Base-by-base conservation (phyloP, 2,329 filamentous ascomycete species). In the Dothistroma pini region DNA sequence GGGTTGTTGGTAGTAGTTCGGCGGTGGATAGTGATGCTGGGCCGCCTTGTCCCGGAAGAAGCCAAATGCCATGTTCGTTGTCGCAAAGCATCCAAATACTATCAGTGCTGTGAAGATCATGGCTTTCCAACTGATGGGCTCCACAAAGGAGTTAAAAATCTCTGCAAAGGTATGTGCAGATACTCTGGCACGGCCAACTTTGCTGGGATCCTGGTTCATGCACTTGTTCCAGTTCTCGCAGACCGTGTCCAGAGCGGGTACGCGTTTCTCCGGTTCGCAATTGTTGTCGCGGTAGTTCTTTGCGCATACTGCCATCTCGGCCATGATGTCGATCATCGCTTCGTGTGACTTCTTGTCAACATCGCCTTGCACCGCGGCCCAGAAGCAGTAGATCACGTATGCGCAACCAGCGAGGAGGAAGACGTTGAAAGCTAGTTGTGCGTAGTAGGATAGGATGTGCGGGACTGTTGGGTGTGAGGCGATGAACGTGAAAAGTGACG, bases 121-220 rank as follows among this genome's bases (percentile, higher is more conserved):
- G 11, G 86, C 84, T 76, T 97, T 97, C 76, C 91, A 89, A 65
- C 89, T 91, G 75, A 97, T 93, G 6, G 90, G 87, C 69, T 96
- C 91, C 4, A 96, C 88, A 74, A 97, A 97, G 70, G 89, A 89
- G 74, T 97, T 97, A 75, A 97, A 88, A 47, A 99, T 96, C 71
- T 91, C 86, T 0, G 93, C 93, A 72, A 97, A 89, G 29, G 93
- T 95, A 71, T 90, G 89, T 5, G 91, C 93, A 19, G 89, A 91
- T 44, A 96, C 86, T 70, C 88, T 89, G 48, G 93, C 89, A 41
- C 88, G 83, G 67, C 90, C 92, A 59, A 96, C 86, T 59, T 86
- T 86, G 50, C 87, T 82, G 0, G 92, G 88, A 70, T 97, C 90
- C 66, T 88, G 86, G 66, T 88, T 86, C 91, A 96, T 96, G 76